Percentiles rank a stretch among this genome's conserved stretches.
Evolutionary conservation across 2,329 filamentous ascomycete species (phyloP).

Genomic region (Arthrobotrys musiformis): DNA sequence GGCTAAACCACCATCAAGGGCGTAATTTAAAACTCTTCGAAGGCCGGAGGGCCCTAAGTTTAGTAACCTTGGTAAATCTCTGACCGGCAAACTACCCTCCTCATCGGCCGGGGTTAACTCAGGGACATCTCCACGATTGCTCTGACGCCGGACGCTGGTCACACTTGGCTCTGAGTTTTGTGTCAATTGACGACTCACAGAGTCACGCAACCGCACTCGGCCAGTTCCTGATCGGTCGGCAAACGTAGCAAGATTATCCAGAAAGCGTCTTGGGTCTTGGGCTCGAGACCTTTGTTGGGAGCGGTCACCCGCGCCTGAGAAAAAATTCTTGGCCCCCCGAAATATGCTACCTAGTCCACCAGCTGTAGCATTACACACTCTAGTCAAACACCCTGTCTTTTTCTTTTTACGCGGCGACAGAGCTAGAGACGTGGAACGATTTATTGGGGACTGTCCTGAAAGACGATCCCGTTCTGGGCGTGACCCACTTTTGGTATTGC

Average conservation of each 20-base stretch:
- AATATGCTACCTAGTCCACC: background rate
- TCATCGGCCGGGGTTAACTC: background rate
- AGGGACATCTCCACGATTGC: background rate
- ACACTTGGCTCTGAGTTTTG: conserved; percentile 1
- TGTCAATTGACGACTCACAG: background rate
- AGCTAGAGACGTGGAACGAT: background rate
- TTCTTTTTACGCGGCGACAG: background rate
- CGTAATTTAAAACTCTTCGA: background rate
- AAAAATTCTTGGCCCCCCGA: background rate
- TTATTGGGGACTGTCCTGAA: background rate
- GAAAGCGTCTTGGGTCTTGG: background rate
- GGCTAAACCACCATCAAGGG: background rate
- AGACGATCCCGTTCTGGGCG: background rate
- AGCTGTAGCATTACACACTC: background rate
- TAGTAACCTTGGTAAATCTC: background rate
- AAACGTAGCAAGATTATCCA: conserved; percentile 7
- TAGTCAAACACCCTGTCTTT: background rate
- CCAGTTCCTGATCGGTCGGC: background rate
- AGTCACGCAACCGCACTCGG: background rate
- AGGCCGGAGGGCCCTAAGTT: conserved; percentile 11
- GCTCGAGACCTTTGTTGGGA: background rate
- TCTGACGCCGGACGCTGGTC: background rate
- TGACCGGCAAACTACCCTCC: background rate
- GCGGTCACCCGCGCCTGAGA: background rate
- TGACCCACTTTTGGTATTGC: conserved; percentile 11